Base-by-base conservation (phyloP, 2,329 filamentous ascomycete species). In the Alternaria burnsii region DNA sequence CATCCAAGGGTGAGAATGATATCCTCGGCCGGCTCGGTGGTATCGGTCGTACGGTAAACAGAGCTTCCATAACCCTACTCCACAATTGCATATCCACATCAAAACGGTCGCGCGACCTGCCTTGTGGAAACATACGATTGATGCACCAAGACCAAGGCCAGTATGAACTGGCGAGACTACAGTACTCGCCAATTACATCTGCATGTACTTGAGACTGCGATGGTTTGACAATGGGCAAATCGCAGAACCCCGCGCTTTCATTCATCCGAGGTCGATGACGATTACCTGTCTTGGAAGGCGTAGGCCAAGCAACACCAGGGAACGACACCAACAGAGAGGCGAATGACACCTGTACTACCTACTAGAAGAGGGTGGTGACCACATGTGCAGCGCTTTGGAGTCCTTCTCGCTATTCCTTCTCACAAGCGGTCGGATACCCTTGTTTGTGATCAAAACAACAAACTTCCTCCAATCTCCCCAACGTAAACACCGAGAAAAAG, bases 281-380 rank as follows among this genome's bases (percentile, higher is more conserved):
- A 67, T 47, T 26, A 20, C 48, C 47, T 26, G 32, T 55, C 61
- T 65, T 64, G 58, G 65, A 47, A 58, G 41, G 52, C 32, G 38
- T 52, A 58, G 52, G 63, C 65, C 65, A 71, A 71, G 66, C 59
- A 51, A 54, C 57, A 57, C 60, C 55, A 53, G 60, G 61, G 69
- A 64, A 34, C 42, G 54, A 61, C 50, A 50, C 43, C 41, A 48
- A 47, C 26, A 26, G 34, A 22, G 40, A 59, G 28, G 38, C 58
- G 62, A 38, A 63, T 54, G 64, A 62, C 66, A 65, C 63, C 56
- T 28, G 28, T 28, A 24, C 34, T 26, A 41, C 28, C 6, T 46
- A 9, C n/a, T 12, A 54, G 22, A 52, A 54, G 41, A 32, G 28
- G 32, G 24, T 24, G n/a, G 12, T 28, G 32, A 12, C n/a, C 61